Evolutionary conservation across 768 basidiomycete genomes (phyloP).

Genomic region (Lanmaoa rubissima): DNA sequence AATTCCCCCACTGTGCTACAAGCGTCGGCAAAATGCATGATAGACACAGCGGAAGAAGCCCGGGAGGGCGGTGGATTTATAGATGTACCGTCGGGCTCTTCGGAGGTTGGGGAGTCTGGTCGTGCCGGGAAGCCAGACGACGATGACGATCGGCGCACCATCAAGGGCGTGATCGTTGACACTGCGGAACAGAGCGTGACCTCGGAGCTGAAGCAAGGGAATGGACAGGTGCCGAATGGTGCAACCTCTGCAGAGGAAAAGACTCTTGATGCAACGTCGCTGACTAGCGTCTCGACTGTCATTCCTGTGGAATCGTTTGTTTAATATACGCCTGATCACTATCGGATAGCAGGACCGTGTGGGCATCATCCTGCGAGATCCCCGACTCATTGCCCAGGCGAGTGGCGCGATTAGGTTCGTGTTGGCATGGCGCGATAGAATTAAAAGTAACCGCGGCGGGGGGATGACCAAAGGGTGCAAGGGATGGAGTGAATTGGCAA

Average conservation of each 20-base stretch:
- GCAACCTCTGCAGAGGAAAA: conserved; percentile 22
- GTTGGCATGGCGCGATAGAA: conserved; percentile 10
- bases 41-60: conserved; percentile 20
- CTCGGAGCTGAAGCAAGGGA: conserved; percentile 12
- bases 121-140: conserved; percentile 24
- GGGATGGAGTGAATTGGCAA: conserved; percentile 23
- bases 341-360: not conserved
- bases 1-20: conserved; percentile 46
- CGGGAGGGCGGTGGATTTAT: conserved; percentile 19
- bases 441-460: conserved; percentile 7
- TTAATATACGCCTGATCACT: conserved; percentile 11
- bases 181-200: conserved; percentile 11
- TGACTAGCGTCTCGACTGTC: conserved; percentile 15
- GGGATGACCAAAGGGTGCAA: conserved; percentile 21
- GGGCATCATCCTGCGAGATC: conserved; percentile 4
- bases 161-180: conserved; percentile 30
- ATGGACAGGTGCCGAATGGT: conserved; percentile 7
- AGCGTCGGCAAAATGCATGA: conserved; percentile 20
- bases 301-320: conserved; percentile 21
- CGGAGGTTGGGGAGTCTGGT: conserved; percentile 6
- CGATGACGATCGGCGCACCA: conserved; percentile 45
- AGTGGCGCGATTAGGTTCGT: conserved; percentile 6
- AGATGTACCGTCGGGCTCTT: conserved; percentile 5
- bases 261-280: conserved; percentile 12
- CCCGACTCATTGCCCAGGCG: not conserved